Percentiles rank a stretch among this genome's conserved stretches.
Conservation (phyloP, 495 filamentous ascomycete species). For the Wilcoxina mikolae region DNA sequence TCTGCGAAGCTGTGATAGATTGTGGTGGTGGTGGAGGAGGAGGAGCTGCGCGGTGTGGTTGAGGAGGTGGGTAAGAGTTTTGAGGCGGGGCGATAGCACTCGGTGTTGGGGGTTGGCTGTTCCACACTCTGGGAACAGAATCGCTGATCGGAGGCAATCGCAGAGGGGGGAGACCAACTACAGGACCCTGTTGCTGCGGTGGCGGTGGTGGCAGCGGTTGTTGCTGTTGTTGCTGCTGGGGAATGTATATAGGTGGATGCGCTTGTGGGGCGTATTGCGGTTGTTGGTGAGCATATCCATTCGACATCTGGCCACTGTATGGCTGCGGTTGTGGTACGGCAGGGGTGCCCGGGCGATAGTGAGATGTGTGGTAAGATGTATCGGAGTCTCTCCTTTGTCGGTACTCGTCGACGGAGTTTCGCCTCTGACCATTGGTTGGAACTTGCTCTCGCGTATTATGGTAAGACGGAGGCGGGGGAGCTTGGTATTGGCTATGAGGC, state of each 20-base stretch:
- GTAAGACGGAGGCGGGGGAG: not conserved
- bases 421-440: conserved; percentile 18
- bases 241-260: not conserved
- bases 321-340: conserved; percentile 11
- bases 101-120: conserved; percentile 21
- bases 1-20: not conserved
- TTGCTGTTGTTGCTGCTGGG: not conserved
- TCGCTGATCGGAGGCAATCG: conserved; percentile 13
- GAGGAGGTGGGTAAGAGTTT: not conserved
- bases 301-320: conserved; percentile 17
- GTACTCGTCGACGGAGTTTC: conserved; percentile 23
- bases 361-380: conserved; percentile 9
- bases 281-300: conserved; percentile 12
- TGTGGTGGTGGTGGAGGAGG: too few relatives aligned
- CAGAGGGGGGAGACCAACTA: conserved; percentile 21
- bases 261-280: not conserved
- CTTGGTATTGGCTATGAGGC: not conserved
- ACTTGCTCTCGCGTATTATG: conserved; percentile 9
- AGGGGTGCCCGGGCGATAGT: conserved; percentile 14
- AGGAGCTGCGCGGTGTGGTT: not conserved
- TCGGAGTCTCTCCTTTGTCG: conserved; percentile 24
- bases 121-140: conserved; percentile 23
- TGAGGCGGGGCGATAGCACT: conserved; percentile 19
- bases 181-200: too few relatives aligned
- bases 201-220: conserved; percentile 11